Conservation (phyloP, 2,329 filamentous ascomycete genomes). For the Parastagonospora avenae region DNA sequence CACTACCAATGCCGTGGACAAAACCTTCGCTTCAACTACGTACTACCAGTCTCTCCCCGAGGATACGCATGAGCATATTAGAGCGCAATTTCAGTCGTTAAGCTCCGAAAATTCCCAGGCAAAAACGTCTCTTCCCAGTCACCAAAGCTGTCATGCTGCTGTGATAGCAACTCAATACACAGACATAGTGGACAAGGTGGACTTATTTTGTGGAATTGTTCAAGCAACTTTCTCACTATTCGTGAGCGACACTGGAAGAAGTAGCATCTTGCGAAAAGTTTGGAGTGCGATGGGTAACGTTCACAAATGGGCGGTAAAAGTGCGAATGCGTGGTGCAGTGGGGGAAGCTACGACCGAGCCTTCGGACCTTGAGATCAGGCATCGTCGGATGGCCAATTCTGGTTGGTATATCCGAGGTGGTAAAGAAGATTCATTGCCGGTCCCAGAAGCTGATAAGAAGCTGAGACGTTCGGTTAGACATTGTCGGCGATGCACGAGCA, state of each 20-base stretch:
- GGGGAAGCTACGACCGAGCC: conserved; percentile 8
- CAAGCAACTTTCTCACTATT: conserved; percentile 27
- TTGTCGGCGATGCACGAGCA: conserved; percentile 24
- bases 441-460: conserved; percentile 14
- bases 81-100: conserved; percentile 3
- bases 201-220: conserved; percentile 17
- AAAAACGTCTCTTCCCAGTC: background rate
- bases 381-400: conserved; percentile 4
- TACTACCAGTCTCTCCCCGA: conserved; percentile 34
- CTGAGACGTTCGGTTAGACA: conserved; percentile 16
- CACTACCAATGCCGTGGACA: conserved; percentile 17
- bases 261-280: conserved; percentile 27
- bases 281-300: conserved; percentile 35
- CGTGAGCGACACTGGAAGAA: conserved; percentile 24
- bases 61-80: conserved; percentile 8
- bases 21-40: conserved; percentile 28
- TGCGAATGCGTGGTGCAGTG: conserved; percentile 6
- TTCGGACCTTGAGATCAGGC: background rate
- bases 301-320: background rate
- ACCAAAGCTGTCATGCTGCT: conserved; percentile 13
- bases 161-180: conserved; percentile 18
- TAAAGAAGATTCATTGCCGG: conserved; percentile 1
- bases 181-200: conserved; percentile 11
- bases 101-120: background rate
- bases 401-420: conserved; percentile 26